Percentiles rank a stretch among this genome's conserved stretches.
Evolutionary conservation across 108 stramenopile genomes (phyloP).

Genomic region (Skeletonema tropicum): DNA sequence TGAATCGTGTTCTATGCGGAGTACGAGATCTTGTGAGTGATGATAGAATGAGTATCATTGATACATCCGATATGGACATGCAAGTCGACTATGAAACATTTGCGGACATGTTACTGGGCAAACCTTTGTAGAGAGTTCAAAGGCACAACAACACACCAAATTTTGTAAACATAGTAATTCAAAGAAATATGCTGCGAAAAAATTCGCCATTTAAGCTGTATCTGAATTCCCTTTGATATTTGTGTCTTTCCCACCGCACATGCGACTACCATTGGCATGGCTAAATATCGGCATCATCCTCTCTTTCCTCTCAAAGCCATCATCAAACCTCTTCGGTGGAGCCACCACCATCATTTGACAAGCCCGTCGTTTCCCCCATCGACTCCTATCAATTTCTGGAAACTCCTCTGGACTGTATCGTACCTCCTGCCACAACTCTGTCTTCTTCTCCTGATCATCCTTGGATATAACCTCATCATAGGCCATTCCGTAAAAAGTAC

Average conservation of each 20-base stretch:
- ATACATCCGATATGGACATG: conserved; percentile 87
- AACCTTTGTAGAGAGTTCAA: conserved; percentile 21
- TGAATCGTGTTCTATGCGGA: conserved; percentile 77
- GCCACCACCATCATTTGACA: conserved; percentile 79
- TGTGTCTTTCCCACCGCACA: conserved; percentile 62
- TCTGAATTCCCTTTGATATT: conserved; percentile 17
- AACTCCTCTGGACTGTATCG: conserved; percentile 45
- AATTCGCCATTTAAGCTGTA: background rate
- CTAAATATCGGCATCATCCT: conserved; percentile 65
- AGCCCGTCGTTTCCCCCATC: conserved; percentile 71
- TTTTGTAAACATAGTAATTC: background rate
- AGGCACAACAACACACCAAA: background rate
- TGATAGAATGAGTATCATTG: conserved; percentile 85
- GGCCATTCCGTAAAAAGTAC: conserved; percentile 65
- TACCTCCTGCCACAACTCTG: conserved; percentile 77
- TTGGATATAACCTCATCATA: conserved; percentile 60
- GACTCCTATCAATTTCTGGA: conserved; percentile 54
- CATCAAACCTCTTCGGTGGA: background rate
- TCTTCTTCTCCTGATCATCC: conserved; percentile 4
- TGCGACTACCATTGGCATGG: conserved; percentile 77
- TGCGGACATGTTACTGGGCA: conserved; percentile 78
- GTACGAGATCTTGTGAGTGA: conserved; percentile 85
- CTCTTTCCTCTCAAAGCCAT: conserved; percentile 8
- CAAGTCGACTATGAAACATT: conserved; percentile 87
- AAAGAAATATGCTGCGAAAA: background rate